A percentile compares a stretch with the other conserved stretches of the same genome.
phyloP scores from a whole-genome alignment of 1,284 basidiomycete genomes.

The Laetiporus sulphureus region DNA sequence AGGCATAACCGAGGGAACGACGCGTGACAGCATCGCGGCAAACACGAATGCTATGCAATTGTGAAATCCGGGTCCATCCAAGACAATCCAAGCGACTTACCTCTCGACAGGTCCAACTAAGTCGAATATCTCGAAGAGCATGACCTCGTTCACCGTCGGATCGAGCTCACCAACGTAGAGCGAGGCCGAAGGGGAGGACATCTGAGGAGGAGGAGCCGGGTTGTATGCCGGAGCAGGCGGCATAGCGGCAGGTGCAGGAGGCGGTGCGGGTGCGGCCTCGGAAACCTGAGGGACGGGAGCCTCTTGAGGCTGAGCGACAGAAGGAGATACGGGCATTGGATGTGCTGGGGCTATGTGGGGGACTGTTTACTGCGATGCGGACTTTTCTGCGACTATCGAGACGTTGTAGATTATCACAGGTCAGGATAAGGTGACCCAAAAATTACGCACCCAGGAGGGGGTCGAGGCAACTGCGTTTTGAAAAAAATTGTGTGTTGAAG shows the following conservation, averaged over 20 bases:
- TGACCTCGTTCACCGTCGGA: conserved; percentile 96
- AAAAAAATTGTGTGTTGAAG: conserved; percentile 39
- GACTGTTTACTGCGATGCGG: conserved; percentile 87
- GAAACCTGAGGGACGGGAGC: conserved; percentile 27
- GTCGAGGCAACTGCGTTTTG: conserved; percentile 67
- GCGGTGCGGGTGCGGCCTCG: too few species aligned
- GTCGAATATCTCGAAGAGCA: conserved; percentile 99
- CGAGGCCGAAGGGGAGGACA: conserved; percentile 78
- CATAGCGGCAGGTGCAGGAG: conserved; percentile 20
- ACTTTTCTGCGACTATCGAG: conserved; percentile 62
- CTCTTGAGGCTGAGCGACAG: conserved; percentile 28
- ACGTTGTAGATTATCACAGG: too few species aligned
- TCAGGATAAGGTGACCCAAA: too few species aligned
- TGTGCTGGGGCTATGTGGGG: conserved; percentile 41
- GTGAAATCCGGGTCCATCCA: conserved; percentile 8
- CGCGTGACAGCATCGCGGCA: conserved; percentile 99
- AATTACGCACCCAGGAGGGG: conserved; percentile 54
- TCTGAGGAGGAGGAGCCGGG: conserved; percentile 46
- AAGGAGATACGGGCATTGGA: conserved; percentile 52
- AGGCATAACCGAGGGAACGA: conserved; percentile 99
- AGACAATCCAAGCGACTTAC: conserved; percentile 38
- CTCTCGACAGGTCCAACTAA: conserved; percentile 99
- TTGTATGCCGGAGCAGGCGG: conserved; percentile 50
- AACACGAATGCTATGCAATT: conserved; percentile 80
- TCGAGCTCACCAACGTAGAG: conserved; percentile 99